Evolutionary conservation across 2,329 filamentous ascomycete species (phyloP).

Genomic region (Phialocephala subalpina): DNA sequence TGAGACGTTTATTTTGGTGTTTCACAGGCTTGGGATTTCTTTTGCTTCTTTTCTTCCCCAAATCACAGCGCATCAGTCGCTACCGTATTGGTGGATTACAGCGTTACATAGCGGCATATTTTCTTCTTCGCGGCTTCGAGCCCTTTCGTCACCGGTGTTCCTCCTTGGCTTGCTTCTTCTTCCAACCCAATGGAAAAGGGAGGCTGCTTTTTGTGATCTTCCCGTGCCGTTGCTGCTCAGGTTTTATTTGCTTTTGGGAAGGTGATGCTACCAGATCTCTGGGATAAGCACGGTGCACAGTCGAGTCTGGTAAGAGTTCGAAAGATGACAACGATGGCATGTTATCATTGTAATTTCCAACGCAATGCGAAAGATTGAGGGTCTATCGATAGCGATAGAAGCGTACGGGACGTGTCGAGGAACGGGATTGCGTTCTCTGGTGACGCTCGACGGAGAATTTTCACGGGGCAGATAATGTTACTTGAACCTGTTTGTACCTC

Average conservation of each 20-base stretch:
- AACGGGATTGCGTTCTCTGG: background rate
- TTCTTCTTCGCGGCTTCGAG: background rate
- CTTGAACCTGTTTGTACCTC: background rate
- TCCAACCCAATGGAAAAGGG: background rate
- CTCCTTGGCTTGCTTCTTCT: background rate
- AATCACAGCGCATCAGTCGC: too few relatives aligned
- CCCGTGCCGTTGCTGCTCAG: background rate
- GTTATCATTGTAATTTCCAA: background rate
- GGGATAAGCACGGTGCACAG: background rate
- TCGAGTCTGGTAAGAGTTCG: background rate
- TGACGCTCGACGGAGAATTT: background rate
- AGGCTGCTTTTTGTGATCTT: background rate
- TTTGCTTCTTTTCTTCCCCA: too few relatives aligned
- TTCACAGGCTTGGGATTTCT: too few relatives aligned
- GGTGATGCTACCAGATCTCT: slow-evolving; percentile 1
- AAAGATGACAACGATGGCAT: background rate
- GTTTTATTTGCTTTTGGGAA: background rate
- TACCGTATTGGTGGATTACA: background rate
- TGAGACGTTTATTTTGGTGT: background rate
- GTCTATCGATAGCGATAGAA: background rate
- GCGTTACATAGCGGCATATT: background rate
- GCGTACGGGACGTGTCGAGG: background rate
- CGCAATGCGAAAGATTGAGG: too few relatives aligned
- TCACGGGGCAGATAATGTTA: background rate
- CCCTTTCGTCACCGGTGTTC: background rate